Evolutionary conservation across 2,329 filamentous ascomycete species (phyloP).

Genomic region (Exophiala alcalophila): DNA sequence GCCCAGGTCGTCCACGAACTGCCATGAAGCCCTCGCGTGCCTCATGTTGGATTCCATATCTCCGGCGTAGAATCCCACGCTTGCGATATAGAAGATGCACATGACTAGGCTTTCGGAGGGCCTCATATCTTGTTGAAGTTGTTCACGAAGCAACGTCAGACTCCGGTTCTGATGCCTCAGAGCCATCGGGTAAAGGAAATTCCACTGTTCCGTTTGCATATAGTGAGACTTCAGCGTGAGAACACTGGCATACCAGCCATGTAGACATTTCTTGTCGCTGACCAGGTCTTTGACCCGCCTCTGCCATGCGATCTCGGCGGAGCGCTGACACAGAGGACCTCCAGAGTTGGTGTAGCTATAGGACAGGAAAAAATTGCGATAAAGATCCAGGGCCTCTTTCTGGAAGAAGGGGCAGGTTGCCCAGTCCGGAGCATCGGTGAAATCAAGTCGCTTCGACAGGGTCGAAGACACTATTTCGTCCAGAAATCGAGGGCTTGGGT

Average conservation of each 20-base stretch:
- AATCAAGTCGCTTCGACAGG: slow-evolving; percentile 1
- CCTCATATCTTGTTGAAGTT: not conserved
- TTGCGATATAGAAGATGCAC: slow-evolving; percentile 11
- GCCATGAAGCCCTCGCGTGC: slow-evolving; percentile 2
- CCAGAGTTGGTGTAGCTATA: not conserved
- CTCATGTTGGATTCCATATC: slow-evolving; percentile 4
- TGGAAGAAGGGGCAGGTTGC: slow-evolving; percentile 7
- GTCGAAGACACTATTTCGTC: not conserved
- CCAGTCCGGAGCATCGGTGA: slow-evolving; percentile 10
- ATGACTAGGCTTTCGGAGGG: slow-evolving; percentile 11
- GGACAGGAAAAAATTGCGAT: slow-evolving; percentile 3
- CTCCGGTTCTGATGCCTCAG: slow-evolving; percentile 15
- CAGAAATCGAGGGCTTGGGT: slow-evolving; percentile 8
- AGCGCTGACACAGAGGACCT: not conserved
- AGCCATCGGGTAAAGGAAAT: slow-evolving; percentile 13
- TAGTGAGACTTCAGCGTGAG: slow-evolving; percentile 11
- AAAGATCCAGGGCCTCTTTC: slow-evolving; percentile 7
- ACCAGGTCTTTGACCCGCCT: slow-evolving; percentile 2
- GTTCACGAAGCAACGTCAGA: slow-evolving; percentile 8
- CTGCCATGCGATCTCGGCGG: slow-evolving; percentile 2
- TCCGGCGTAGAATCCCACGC: slow-evolving; percentile 2
- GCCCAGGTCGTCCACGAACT: slow-evolving; percentile 9
- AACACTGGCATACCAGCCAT: slow-evolving; percentile 16
- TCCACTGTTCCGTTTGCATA: slow-evolving; percentile 5
- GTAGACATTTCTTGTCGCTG: slow-evolving; percentile 9